phyloP scores from a whole-genome alignment of 805 yeast genomes.

The Maudiozyma pseudohumilis region DNA sequence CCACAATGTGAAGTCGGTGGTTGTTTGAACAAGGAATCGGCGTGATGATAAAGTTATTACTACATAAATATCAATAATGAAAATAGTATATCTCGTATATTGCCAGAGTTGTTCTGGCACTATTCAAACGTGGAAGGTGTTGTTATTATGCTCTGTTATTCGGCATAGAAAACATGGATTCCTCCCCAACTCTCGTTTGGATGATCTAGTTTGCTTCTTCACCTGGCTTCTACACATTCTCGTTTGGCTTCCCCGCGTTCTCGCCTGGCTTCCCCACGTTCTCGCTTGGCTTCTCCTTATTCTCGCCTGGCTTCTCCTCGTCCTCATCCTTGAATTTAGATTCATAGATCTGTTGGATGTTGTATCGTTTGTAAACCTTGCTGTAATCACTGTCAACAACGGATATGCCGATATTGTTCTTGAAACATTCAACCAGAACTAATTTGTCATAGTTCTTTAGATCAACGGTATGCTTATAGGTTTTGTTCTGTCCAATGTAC shows the following conservation, averaged over 20 bases:
- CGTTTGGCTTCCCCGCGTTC: too few relatives aligned
- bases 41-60: slow-evolving; percentile 1
- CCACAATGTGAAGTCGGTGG: slow-evolving; percentile 13
- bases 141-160: too few relatives aligned
- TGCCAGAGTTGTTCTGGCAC: not conserved
- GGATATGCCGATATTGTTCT: slow-evolving; percentile 78
- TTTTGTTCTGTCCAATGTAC: slow-evolving; percentile 49
- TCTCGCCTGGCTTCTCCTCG: not conserved
- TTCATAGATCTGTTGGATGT: slow-evolving; percentile 71
- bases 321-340: slow-evolving; percentile 22
- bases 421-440: slow-evolving; percentile 79
- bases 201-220: too few relatives aligned
- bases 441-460: slow-evolving; percentile 69
- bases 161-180: too few relatives aligned
- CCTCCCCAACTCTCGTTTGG: too few relatives aligned
- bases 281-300: slow-evolving; percentile 1
- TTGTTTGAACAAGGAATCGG: slow-evolving; percentile 11
- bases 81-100: too few relatives aligned
- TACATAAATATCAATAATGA: slow-evolving; percentile 2
- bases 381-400: slow-evolving; percentile 54
- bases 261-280: too few relatives aligned
- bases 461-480: slow-evolving; percentile 65
- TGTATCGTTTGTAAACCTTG: slow-evolving; percentile 54
- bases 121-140: too few relatives aligned
- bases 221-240: too few relatives aligned